Evolutionary conservation across 345 rosid genomes (phyloP), one percentile per base, ranked within the genome.

Genomic region (Anastatica hierochuntica): DNA sequence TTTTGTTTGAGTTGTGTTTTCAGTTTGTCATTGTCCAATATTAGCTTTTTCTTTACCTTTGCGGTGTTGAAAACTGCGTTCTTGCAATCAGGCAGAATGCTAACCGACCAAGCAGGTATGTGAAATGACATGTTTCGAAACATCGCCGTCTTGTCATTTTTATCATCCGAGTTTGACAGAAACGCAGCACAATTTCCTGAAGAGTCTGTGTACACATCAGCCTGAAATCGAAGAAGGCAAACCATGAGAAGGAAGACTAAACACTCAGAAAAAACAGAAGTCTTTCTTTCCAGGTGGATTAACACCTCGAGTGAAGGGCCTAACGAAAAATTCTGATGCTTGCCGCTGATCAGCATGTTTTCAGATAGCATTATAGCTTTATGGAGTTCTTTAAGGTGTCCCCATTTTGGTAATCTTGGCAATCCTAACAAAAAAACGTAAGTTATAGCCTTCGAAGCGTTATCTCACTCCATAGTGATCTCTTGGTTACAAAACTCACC

Each of bases 21-120:
- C 16, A 0, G 14, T 5, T 11, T 39, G 29, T 10, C 37, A 7
- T 33, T 55, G 17, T 40, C 62, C 0, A 6, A 30, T n/a, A 6
- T 27, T 48, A 45, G 18, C 21, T 14, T 23, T 19, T 20, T 3
- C 24, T 27, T 57, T 64, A 90, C 98, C 94, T 84, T 79, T 33
- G 98, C 96, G 4, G 95, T 74, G 80, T 92, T 92, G 64, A 67
- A 88, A 26, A 65, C 72, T 16, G 51, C 96, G 49, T 76, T 78
- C 74, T 77, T 85, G 82, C 98, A 92, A 74, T 88, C 95, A 20
- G 94, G 94, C 14, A 90, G 78, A 70, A 90, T 82, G 75, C 98
- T 90, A 47, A 90, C 88, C 23, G 96, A 90, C 98, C 98, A 90
- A 43, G 98, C 89, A 53, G 96, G 98, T 52, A 90, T 70, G 60